Conservation (phyloP, 805 yeast genomes). For the Teunomyces panamensis region DNA sequence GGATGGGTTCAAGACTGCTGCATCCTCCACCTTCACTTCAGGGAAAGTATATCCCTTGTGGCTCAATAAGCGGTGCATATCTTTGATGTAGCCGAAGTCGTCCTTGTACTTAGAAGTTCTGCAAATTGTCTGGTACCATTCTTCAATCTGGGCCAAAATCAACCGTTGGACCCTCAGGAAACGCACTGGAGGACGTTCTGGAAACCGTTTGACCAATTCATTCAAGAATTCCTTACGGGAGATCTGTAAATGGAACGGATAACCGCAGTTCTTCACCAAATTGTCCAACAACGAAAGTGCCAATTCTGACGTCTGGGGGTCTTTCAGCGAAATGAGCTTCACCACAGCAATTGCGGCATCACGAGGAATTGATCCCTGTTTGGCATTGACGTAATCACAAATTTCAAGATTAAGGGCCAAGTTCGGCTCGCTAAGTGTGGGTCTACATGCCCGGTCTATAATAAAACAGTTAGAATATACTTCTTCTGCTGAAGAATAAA, state of each 20-base stretch:
- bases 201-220: slow-evolving; percentile 88
- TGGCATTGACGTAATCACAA: slow-evolving; percentile 88
- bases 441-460: slow-evolving; percentile 79
- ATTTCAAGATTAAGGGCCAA: slow-evolving; percentile 85
- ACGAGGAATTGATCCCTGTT: slow-evolving; percentile 86
- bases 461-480: slow-evolving; percentile 11
- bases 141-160: slow-evolving; percentile 87
- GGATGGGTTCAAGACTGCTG: slow-evolving; percentile 88
- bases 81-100: slow-evolving; percentile 87
- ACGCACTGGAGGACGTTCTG: slow-evolving; percentile 88
- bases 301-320: slow-evolving; percentile 78
- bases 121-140: slow-evolving; percentile 96
- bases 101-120: slow-evolving; percentile 85
- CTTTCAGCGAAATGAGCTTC: slow-evolving; percentile 75
- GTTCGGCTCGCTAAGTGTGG: slow-evolving; percentile 81
- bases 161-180: slow-evolving; percentile 81
- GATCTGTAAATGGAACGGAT: slow-evolving; percentile 92
- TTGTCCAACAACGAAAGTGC: slow-evolving; percentile 85
- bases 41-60: slow-evolving; percentile 95
- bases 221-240: slow-evolving; percentile 93
- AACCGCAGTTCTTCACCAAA: slow-evolving; percentile 95
- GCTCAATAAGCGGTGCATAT: slow-evolving; percentile 88
- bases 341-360: slow-evolving; percentile 90
- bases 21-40: slow-evolving; percentile 82
- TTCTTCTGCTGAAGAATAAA: too few relatives aligned